A percentile compares a stretch with the other conserved stretches of the same genome.
phyloP scores from a whole-genome alignment of 768 basidiomycete genomes.

The Thelephora aurantiotincta region DNA sequence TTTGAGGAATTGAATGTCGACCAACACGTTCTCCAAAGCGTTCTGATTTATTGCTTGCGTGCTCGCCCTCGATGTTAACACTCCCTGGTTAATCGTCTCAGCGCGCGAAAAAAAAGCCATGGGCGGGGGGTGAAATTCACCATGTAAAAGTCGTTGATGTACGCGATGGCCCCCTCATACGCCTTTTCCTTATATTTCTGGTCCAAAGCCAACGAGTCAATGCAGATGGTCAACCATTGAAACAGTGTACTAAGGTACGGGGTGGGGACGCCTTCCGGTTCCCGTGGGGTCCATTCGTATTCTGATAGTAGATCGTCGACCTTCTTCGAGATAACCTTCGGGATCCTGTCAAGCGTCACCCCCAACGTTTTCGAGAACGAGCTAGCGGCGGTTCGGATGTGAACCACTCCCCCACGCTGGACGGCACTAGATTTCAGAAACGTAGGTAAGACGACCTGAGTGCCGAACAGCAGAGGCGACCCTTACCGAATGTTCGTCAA shows the following conservation, averaged over 20 bases:
- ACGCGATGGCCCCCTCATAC: conserved; percentile 76
- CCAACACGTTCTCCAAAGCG: conserved; percentile 71
- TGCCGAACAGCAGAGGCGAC: conserved; percentile 6
- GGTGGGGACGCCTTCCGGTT: conserved; percentile 67
- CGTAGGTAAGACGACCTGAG: not conserved
- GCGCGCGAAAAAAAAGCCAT: not conserved
- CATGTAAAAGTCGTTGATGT: conserved; percentile 81
- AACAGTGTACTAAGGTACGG: conserved; percentile 91
- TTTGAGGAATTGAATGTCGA: conserved; percentile 82
- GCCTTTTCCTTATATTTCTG: conserved; percentile 81
- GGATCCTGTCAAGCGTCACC: conserved; percentile 62
- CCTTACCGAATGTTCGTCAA: conserved; percentile 73
- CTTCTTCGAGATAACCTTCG: conserved; percentile 75
- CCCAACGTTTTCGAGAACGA: conserved; percentile 61
- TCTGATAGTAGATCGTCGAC: conserved; percentile 90
- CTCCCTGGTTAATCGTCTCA: conserved; percentile 33
- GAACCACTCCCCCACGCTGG: conserved; percentile 72
- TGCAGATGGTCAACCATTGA: conserved; percentile 92
- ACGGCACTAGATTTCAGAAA: conserved; percentile 39
- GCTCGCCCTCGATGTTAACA: conserved; percentile 54
- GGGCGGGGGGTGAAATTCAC: conserved; percentile 23
- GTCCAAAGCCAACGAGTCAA: conserved; percentile 78
- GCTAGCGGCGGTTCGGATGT: conserved; percentile 36
- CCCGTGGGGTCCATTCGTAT: conserved; percentile 81
- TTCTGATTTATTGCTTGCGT: conserved; percentile 78